Evolutionary conservation across 1,139 yeast genomes (phyloP).

Genomic region (Pichia sp.): DNA sequence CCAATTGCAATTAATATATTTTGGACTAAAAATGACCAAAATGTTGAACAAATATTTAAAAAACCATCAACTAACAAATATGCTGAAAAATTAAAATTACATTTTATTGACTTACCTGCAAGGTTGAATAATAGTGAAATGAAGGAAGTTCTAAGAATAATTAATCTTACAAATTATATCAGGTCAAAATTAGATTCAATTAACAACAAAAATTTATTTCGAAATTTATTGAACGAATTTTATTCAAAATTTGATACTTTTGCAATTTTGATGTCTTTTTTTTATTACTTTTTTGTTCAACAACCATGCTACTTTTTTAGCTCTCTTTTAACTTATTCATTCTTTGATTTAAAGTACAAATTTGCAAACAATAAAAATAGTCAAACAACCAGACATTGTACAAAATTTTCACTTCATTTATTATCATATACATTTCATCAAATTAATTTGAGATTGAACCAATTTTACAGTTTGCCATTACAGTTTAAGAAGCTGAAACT

Average conservation of each 20-base stretch:
- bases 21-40: conserved; percentile 38
- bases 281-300: conserved; percentile 12
- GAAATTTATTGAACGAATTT: too few relatives aligned
- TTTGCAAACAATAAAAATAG: not conserved
- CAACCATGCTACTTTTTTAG: conserved; percentile 10
- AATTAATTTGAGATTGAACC: conserved; percentile 70
- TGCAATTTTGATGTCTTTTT: conserved; percentile 3
- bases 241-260: not conserved
- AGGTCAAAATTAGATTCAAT: conserved; percentile 19
- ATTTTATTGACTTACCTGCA: conserved; percentile 11
- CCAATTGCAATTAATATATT: conserved; percentile 48
- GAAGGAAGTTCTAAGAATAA: conserved; percentile 24
- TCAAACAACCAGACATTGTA: not conserved
- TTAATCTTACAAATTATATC: conserved; percentile 27
- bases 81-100: conserved; percentile 26
- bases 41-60: conserved; percentile 2
- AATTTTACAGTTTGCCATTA: conserved; percentile 71
- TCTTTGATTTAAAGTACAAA: conserved; percentile 5
- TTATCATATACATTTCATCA: conserved; percentile 52
- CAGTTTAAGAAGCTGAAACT: conserved; percentile 59
- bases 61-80: conserved; percentile 24
- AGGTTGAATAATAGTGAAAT: conserved; percentile 12
- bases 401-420: conserved; percentile 7
- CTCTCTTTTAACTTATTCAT: conserved; percentile 12
- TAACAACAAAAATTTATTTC: not conserved